These are phyloP conservation scores for Pestalotiopsis sp. DNA, from an alignment of 2,329 filamentous ascomycete genomes.

Conservation along the genomic window DNA sequence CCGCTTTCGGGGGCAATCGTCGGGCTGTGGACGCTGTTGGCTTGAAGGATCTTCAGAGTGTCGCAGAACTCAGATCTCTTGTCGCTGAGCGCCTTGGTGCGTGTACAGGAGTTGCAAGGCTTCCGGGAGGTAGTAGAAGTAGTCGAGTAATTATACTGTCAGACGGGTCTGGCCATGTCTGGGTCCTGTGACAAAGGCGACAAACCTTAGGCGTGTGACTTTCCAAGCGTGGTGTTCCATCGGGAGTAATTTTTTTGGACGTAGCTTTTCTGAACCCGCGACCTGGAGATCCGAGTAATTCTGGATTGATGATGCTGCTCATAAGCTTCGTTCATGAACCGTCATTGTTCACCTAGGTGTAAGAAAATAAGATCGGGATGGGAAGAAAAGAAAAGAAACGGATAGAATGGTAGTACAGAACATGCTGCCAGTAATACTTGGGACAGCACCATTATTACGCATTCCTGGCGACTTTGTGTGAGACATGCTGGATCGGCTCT, in stretches of 20 bases:
- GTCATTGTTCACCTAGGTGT: background rate
- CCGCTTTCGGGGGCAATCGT: slow-evolving; percentile 32
- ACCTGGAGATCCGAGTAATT: background rate
- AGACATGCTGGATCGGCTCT: background rate
- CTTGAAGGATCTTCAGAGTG: slow-evolving; percentile 10
- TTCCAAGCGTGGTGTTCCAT: background rate
- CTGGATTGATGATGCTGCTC: background rate
- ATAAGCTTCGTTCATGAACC: background rate
- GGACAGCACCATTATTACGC: no score
- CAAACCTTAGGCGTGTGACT: background rate
- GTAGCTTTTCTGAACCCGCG: background rate
- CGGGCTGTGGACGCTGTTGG: slow-evolving; percentile 31
- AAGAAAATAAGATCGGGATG: background rate
- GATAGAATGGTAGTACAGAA: background rate
- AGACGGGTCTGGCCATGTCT: background rate
- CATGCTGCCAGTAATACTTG: no score
- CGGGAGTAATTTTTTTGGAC: background rate
- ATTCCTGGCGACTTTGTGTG: no score
- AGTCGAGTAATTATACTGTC: background rate
- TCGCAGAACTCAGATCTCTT: background rate
- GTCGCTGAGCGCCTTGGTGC: background rate
- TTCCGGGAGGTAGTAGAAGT: background rate
- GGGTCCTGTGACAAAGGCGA: background rate
- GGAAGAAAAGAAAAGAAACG: background rate
- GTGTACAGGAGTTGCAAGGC: background rate